These are phyloP conservation scores for Tranzscheliella williamsii DNA, from an alignment of 1,284 basidiomycete genomes.

Conservation along the genomic window DNA sequence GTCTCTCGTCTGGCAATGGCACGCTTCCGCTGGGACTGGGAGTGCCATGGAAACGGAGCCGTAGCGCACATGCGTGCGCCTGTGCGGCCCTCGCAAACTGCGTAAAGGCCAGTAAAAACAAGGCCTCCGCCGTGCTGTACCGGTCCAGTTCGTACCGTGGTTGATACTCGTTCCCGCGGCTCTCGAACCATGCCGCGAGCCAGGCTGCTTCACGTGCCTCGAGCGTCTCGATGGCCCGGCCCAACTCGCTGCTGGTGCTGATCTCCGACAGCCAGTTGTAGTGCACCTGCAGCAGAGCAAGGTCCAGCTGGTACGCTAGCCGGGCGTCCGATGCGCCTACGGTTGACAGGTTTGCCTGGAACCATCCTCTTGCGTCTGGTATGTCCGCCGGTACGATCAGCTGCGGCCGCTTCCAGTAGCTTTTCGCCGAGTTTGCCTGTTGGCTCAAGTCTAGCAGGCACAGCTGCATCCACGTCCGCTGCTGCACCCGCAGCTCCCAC, in stretches of 20 bases:
- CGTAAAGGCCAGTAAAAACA: constrained; percentile 5
- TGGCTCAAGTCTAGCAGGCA: constrained; percentile 23
- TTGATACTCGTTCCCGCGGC: constrained; percentile 15
- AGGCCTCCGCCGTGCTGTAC: constrained; percentile 14
- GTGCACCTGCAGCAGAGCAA: constrained; percentile 10
- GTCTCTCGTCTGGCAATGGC: neutral
- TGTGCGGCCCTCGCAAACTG: constrained; percentile 12
- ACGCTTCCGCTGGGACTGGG: no score
- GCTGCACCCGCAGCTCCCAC: constrained; percentile 10
- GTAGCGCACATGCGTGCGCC: neutral
- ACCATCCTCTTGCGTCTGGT: constrained; percentile 16
- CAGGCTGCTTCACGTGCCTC: constrained; percentile 6
- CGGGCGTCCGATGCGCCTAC: constrained; percentile 18
- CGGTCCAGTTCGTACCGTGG: constrained; percentile 17
- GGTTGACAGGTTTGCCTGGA: constrained; percentile 10
- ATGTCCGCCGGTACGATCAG: constrained; percentile 10
- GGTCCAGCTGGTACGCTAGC: constrained; percentile 22
- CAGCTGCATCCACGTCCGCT: constrained; percentile 35
- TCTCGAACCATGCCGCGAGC: constrained; percentile 15
- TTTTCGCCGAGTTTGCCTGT: constrained; percentile 7
- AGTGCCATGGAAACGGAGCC: no score
- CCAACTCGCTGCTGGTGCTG: constrained; percentile 1
- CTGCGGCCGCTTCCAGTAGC: constrained; percentile 2
- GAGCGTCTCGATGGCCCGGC: constrained; percentile 3
- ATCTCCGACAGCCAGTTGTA: constrained; percentile 7